Conservation (phyloP, 2,329 filamentous ascomycete genomes). For the Diaporthe citri region DNA sequence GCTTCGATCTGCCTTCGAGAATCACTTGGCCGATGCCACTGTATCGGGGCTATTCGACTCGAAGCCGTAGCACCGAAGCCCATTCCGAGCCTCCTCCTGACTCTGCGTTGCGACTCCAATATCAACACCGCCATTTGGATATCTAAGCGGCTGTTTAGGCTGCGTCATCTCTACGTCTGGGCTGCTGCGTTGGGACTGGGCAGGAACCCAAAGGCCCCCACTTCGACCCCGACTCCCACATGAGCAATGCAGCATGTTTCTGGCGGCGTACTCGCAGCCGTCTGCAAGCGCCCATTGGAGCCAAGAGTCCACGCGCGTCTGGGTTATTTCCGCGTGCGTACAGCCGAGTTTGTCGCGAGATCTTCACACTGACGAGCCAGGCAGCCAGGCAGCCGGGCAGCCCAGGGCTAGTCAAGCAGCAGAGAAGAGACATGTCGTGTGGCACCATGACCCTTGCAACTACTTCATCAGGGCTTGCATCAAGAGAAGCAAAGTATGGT, state of each 20-base stretch:
- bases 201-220: background rate
- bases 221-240: constrained; percentile 2
- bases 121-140: constrained; percentile 20
- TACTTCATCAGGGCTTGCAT: constrained; percentile 10
- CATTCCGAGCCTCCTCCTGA: background rate
- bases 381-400: background rate
- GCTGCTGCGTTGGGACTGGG: constrained; percentile 25
- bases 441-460: constrained; percentile 10
- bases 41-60: constrained; percentile 24
- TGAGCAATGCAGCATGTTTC: constrained; percentile 1
- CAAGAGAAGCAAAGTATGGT: constrained; percentile 25
- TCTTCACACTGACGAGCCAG: background rate
- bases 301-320: background rate
- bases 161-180: constrained; percentile 9
- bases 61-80: background rate
- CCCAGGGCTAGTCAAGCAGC: background rate
- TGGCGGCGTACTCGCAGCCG: background rate
- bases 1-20: constrained; percentile 30
- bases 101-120: constrained; percentile 14
- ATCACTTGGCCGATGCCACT: constrained; percentile 20
- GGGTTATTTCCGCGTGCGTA: constrained; percentile 24
- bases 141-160: background rate
- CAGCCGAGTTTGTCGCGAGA: constrained; percentile 6
- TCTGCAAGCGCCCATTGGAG: background rate
- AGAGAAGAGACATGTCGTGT: background rate